phyloP scores from a whole-genome alignment of 495 filamentous ascomycete species.

The Aspergillus baeticus region DNA sequence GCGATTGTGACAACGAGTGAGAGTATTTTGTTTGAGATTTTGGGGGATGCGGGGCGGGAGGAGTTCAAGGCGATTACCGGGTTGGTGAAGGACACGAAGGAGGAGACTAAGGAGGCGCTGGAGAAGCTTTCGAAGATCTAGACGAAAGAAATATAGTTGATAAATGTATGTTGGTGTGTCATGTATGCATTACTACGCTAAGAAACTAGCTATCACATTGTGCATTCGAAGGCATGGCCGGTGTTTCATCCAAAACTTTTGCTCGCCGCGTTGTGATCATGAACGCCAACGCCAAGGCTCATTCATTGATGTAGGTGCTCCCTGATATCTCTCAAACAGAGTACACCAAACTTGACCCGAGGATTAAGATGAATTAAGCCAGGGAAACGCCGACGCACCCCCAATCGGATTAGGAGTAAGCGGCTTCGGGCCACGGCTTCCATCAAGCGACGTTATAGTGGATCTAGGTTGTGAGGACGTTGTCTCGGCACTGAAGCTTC shows the following conservation, averaged over 20 bases:
- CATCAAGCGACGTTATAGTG: conserved; percentile 24
- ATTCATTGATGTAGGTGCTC: neutral
- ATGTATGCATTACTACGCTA: conserved; percentile 16
- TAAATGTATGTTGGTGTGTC: neutral
- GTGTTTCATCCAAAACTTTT: conserved; percentile 13
- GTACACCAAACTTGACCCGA: neutral
- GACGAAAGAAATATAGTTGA: no score
- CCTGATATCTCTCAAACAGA: conserved; percentile 32
- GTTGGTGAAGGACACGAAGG: conserved; percentile 75
- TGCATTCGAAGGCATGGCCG: conserved; percentile 2
- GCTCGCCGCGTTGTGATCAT: neutral
- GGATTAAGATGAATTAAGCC: conserved; percentile 60
- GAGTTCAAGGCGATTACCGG: conserved; percentile 68
- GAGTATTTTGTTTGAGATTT: conserved; percentile 86
- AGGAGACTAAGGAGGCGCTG: conserved; percentile 63
- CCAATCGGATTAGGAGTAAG: conserved; percentile 76
- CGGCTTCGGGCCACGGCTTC: conserved; percentile 46
- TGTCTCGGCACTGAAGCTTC: conserved; percentile 28
- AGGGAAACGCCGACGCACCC: conserved; percentile 93
- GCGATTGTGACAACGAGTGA: conserved; percentile 85
- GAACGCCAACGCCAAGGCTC: neutral
- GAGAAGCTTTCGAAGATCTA: conserved; percentile 69
- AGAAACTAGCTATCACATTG: conserved; percentile 14
- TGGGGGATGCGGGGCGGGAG: conserved; percentile 78
- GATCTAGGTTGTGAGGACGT: conserved; percentile 25